Conservation (phyloP, 257 asterid genomes). For the Fraxinus anomala region DNA sequence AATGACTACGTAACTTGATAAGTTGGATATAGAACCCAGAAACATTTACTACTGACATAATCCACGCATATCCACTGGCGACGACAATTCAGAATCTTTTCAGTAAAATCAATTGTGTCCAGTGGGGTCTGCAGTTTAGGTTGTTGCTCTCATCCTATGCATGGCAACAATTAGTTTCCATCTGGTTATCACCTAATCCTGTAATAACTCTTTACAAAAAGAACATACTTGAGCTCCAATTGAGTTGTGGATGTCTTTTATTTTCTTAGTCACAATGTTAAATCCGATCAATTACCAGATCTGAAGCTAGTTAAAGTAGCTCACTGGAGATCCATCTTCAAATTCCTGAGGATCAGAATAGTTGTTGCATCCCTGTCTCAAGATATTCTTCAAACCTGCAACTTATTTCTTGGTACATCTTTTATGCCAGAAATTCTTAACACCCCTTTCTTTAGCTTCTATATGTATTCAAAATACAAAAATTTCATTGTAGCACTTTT, state of each 20-base stretch:
- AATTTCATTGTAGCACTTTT: not conserved
- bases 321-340: not conserved
- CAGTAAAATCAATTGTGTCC: too few species aligned
- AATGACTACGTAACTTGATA: not conserved
- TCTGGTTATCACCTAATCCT: not conserved
- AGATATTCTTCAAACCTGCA: not conserved
- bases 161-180: not conserved
- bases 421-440: not conserved
- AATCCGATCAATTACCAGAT: not conserved
- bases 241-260: too few species aligned
- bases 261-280: not conserved
- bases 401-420: not conserved
- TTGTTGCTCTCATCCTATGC: not conserved
- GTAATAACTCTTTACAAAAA: not conserved
- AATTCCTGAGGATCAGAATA: not conserved
- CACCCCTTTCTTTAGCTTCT: not conserved
- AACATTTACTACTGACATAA: not conserved
- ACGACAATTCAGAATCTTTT: too few species aligned
- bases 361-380: not conserved
- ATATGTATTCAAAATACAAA: not conserved
- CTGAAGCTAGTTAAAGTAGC: not conserved
- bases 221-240: not conserved
- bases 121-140: not conserved
- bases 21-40: not conserved
- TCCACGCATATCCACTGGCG: not conserved